These are phyloP conservation scores for Pleurotus tuber-regium DNA, from an alignment of 768 basidiomycete genomes.

Conservation along the genomic window DNA sequence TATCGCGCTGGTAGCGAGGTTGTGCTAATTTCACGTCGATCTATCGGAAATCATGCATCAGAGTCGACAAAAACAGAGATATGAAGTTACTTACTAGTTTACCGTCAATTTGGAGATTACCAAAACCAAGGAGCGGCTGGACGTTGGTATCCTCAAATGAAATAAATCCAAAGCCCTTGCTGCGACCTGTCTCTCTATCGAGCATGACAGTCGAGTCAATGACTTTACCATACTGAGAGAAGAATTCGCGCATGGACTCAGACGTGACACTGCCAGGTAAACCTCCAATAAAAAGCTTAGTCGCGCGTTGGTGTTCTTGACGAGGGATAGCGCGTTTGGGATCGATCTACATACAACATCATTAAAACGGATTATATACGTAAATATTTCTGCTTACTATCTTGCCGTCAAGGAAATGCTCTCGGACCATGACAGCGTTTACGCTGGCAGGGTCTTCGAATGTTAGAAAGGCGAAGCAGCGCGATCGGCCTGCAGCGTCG, in stretches of 20 bases:
- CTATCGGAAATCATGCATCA: conserved; percentile 38
- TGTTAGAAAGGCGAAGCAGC: conserved; percentile 97
- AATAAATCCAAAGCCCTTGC: conserved; percentile 98
- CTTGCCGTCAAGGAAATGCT: conserved; percentile 96
- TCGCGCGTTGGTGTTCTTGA: conserved; percentile 90
- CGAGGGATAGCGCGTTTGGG: conserved; percentile 99
- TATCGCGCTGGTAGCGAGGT: conserved; percentile 79
- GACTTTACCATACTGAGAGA: conserved; percentile 92
- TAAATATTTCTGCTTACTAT: conserved; percentile 59
- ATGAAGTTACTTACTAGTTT: conserved; percentile 67
- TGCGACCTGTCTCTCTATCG: conserved; percentile 91
- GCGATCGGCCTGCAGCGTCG: conserved; percentile 88
- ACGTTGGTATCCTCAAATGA: conserved; percentile 93
- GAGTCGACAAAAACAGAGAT: background rate
- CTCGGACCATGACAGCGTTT: conserved; percentile 92
- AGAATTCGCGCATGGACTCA: conserved; percentile 90
- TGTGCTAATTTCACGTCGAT: conserved; percentile 98
- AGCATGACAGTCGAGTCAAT: conserved; percentile 99
- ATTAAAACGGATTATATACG: background rate
- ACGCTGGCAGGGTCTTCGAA: conserved; percentile 93
- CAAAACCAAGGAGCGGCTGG: conserved; percentile 83
- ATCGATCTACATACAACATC: conserved; percentile 69
- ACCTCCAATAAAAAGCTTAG: conserved; percentile 95
- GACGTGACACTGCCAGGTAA: conserved; percentile 90
- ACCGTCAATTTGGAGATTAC: conserved; percentile 90